Percentiles rank a stretch among this genome's conserved stretches.
Conservation (phyloP, 108 stramenopile genomes). For the Cylindrotheca fusiformis region DNA sequence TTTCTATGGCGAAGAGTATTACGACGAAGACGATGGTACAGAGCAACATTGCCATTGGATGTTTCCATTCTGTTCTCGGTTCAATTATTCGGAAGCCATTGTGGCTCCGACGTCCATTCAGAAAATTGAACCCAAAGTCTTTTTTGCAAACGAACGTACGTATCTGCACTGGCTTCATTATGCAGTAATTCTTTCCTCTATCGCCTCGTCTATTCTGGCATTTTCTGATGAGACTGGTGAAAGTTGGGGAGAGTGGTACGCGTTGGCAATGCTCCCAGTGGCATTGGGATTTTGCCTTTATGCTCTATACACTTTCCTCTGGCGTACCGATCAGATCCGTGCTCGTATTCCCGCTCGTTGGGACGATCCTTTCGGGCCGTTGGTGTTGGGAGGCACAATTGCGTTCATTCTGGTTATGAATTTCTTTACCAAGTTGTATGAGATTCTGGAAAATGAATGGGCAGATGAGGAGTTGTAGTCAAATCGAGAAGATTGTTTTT, state of each 20-base stretch:
- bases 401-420: constrained; percentile 66
- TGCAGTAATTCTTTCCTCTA: constrained; percentile 76
- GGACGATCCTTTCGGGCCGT: constrained; percentile 89
- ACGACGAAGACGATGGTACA: constrained; percentile 39
- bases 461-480: background rate
- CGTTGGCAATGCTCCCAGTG: constrained; percentile 74
- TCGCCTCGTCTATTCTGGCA: constrained; percentile 82
- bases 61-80: constrained; percentile 75
- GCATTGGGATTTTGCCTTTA: constrained; percentile 79
- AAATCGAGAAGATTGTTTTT: background rate
- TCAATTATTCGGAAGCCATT: constrained; percentile 38
- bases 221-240: constrained; percentile 62
- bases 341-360: constrained; percentile 83
- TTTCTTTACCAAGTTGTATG: constrained; percentile 61
- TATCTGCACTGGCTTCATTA: constrained; percentile 94
- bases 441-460: constrained; percentile 26
- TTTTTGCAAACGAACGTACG: constrained; percentile 98
- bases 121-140: constrained; percentile 97
- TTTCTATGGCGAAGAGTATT: constrained; percentile 39
- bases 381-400: constrained; percentile 63
- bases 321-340: constrained; percentile 83
- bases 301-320: constrained; percentile 78
- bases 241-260: constrained; percentile 77
- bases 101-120: constrained; percentile 88
- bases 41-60: constrained; percentile 55